Evolutionary conservation across 805 yeast genomes (phyloP), one percentile per base, ranked within the genome.

Genomic region (Ascoidea asiatica): DNA sequence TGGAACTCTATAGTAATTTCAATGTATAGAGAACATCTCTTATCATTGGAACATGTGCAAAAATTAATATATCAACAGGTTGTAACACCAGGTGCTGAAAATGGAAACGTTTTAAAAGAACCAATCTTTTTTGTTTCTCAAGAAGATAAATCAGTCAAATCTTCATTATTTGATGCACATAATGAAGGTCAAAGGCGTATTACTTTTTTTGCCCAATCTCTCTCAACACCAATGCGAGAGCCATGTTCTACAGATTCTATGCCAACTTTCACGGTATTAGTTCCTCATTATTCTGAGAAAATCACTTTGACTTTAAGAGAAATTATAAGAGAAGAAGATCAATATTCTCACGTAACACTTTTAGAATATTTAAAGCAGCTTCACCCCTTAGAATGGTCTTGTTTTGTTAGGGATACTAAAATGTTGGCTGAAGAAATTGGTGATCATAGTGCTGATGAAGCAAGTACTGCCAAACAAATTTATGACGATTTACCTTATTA

Each of bases 281-380:
- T 88, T 40, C 96, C 96, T 6, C 95, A 88, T 59, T 88, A 81
- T 59, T 70, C 81, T 5, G 96, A 88, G 58, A 87, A 82, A 61
- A 85, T 88, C 42, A 69, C 82, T 17, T 65, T 87, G 46, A 73
- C 85, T 2, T 66, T 88, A 50, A 77, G 79, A 55, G 95, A 88
- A 57, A 79, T 87, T 19, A 83, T 88, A 46, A 75, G 78, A 51
- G 75, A 72, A 18, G 82, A 77, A 43, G 82, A 77, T 48, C 78
- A 75, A 23, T 72, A 72, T 52, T 75, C 57, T 52, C 79, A 57
- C 72, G 83, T 46, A 58, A 81, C 90, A 0, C 57, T 81, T 19
- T 63, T 83, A 29, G 92, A 83, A 48, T 83, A 83, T 53, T 64
- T 83, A 52, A 81, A 81, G 52, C 70, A 70, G 44, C 64, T 82